phyloP scores from a whole-genome alignment of 345 rosid species.

The Corchorus olitorius region DNA sequence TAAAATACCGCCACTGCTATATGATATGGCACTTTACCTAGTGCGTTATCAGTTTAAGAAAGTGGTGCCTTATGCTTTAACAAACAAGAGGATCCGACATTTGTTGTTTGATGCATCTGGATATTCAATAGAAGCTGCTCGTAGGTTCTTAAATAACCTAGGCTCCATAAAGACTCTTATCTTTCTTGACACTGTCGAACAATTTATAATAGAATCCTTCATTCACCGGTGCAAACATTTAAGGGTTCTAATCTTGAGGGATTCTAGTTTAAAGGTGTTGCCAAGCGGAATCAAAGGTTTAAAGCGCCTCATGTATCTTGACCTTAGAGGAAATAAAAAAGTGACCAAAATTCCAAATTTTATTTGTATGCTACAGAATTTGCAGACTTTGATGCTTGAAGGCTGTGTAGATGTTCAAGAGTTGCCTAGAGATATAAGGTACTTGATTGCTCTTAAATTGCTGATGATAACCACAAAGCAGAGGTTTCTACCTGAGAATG shows the following conservation, averaged over 20 bases:
- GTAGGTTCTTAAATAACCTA: no score
- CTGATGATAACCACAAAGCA: background rate
- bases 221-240: background rate
- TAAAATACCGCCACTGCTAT: no score
- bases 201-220: no score
- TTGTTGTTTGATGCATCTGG: no score
- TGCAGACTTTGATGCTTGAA: background rate
- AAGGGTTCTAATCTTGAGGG: background rate
- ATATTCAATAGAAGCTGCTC: no score
- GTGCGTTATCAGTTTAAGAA: no score
- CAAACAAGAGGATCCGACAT: no score
- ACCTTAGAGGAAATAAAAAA: background rate
- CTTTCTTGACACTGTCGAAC: background rate
- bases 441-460: background rate
- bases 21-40: no score
- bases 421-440: background rate
- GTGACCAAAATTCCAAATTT: background rate
- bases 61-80: no score
- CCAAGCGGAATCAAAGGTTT: background rate
- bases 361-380: background rate
- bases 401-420: background rate
- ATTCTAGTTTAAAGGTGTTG: background rate
- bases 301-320: background rate
- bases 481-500: background rate
- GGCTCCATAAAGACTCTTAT: no score